phyloP scores from a whole-genome alignment of 257 asterid genomes.

The Przewalskia tangutica region DNA sequence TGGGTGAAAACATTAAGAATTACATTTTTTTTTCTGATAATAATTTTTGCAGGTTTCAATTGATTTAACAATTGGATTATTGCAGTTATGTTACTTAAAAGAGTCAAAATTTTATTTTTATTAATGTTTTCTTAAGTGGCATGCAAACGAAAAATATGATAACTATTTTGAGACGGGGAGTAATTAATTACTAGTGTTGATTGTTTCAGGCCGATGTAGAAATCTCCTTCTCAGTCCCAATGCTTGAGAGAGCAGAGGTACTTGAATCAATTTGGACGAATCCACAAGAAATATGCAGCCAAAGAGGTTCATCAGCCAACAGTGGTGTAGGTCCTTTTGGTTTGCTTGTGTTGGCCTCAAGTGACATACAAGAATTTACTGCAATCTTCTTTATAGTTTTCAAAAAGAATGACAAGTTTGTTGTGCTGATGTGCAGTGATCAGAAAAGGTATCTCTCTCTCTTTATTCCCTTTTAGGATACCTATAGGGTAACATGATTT shows the following conservation, averaged over 20 bases:
- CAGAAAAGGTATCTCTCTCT: constrained; percentile 23
- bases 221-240: constrained; percentile 3
- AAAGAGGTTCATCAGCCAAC: constrained; percentile 13
- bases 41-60: no score
- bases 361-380: constrained; percentile 21
- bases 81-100: no score
- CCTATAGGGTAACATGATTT: not conserved
- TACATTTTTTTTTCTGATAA: no score
- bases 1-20: no score
- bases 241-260: constrained; percentile 15
- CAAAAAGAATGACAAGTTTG: constrained; percentile 9
- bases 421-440: constrained; percentile 35
- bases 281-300: constrained; percentile 25
- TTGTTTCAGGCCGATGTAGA: constrained; percentile 27
- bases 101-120: no score
- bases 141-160: no score
- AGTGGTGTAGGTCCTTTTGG: constrained; percentile 32
- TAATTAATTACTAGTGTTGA: not conserved
- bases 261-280: constrained; percentile 20
- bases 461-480: no score
- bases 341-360: constrained; percentile 19
- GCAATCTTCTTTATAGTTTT: constrained; percentile 31
- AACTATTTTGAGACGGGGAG: no score
- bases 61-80: no score
- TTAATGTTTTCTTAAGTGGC: no score